These are phyloP conservation scores for Salicornia ramosissima DNA, from an alignment of 148 eudicot genomes.

Conservation along the genomic window DNA sequence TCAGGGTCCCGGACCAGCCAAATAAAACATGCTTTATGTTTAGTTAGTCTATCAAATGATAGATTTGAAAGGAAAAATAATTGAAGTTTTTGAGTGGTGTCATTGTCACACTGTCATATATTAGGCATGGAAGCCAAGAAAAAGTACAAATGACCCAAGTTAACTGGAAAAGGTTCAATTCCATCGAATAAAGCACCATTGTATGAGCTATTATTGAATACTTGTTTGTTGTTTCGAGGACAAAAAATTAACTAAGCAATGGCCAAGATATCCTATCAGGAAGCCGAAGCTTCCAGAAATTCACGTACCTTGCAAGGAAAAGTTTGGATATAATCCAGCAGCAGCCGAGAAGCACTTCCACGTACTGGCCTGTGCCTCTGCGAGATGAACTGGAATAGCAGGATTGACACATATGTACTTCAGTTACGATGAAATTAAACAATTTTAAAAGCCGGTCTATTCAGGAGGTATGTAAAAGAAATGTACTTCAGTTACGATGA, in stretches of 20 bases:
- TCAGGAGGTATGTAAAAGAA: neutral
- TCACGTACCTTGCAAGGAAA: constrained; percentile 82
- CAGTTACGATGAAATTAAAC: constrained; percentile 2
- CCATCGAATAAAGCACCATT: too few relatives aligned
- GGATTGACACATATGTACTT: neutral
- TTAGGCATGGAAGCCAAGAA: neutral
- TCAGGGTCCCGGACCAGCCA: neutral
- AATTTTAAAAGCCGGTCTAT: neutral
- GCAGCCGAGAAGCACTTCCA: constrained; percentile 64
- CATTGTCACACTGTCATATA: too few relatives aligned
- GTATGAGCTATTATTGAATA: neutral
- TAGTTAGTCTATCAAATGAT: neutral
- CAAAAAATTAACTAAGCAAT: neutral
- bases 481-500: constrained; percentile 4
- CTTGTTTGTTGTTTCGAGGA: too few relatives aligned
- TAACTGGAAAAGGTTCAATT: neutral
- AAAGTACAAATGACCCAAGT: neutral
- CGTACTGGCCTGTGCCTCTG: constrained; percentile 87
- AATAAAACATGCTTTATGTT: neutral
- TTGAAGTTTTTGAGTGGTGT: neutral
- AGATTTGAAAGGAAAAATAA: neutral
- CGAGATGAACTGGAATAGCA: constrained; percentile 62
- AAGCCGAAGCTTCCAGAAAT: constrained; percentile 1
- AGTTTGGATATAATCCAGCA: constrained; percentile 60
- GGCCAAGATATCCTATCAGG: neutral